These are phyloP conservation scores for Fraxinus latifolia DNA, from an alignment of 305 asterid genomes.

Conservation along the genomic window DNA sequence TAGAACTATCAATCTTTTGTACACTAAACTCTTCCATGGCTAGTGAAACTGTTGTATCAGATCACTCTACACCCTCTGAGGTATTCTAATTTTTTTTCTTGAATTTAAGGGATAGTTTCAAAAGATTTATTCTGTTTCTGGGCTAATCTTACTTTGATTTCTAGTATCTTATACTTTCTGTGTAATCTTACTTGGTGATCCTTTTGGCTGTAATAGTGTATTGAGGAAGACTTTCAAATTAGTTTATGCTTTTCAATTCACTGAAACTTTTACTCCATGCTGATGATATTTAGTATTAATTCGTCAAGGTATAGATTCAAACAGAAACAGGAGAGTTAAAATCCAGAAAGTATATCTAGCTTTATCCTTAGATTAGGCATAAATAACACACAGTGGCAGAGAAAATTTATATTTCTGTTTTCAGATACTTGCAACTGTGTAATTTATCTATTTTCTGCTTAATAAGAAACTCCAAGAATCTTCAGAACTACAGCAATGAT, in stretches of 20 bases:
- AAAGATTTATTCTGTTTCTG: background rate
- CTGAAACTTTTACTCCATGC: background rate
- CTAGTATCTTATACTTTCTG: background rate
- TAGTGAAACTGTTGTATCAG: slow-evolving; percentile 51
- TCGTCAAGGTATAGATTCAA: background rate
- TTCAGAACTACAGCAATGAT: background rate
- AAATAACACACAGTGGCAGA: background rate
- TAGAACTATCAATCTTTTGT: background rate
- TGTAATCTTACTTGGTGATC: background rate
- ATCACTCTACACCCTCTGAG: slow-evolving; percentile 46
- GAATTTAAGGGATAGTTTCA: background rate
- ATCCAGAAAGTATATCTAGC: background rate
- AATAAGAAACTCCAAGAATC: background rate
- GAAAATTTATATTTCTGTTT: background rate
- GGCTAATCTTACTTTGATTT: background rate
- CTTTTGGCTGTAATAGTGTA: background rate
- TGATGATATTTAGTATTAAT: background rate
- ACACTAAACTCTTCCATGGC: slow-evolving; percentile 51
- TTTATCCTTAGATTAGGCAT: background rate
- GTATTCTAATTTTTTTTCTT: slow-evolving; percentile 27
- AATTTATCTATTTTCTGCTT: background rate
- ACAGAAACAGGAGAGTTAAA: background rate
- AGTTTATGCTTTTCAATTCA: background rate
- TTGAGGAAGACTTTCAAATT: background rate
- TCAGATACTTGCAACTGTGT: background rate